Percentiles rank a stretch among this genome's conserved stretches.
Conservation (phyloP, 2,329 filamentous ascomycete species). For the Bretziella fagacearum region DNA sequence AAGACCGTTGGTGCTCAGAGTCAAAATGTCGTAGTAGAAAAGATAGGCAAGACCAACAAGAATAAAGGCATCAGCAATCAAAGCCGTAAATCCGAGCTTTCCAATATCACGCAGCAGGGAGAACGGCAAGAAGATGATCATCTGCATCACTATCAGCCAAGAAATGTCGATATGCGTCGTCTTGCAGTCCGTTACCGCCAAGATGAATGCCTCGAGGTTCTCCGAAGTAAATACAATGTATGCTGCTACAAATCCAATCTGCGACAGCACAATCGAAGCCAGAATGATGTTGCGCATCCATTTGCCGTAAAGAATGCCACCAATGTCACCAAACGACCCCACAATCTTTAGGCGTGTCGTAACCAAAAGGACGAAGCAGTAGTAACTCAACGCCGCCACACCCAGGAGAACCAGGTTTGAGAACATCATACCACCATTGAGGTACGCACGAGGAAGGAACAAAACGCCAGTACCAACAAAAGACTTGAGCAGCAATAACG, state of each 20-base stretch:
- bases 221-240: conserved; percentile 96
- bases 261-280: conserved; percentile 80
- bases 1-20: conserved; percentile 57
- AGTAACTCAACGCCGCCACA: conserved; percentile 79
- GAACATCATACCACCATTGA: conserved; percentile 96
- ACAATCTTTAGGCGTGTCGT: conserved; percentile 69
- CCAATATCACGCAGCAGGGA: conserved; percentile 91
- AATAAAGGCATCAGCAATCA: conserved; percentile 90
- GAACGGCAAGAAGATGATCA: conserved; percentile 86
- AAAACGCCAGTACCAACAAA: conserved; percentile 94
- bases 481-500: conserved; percentile 79
- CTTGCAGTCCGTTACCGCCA: conserved; percentile 77
- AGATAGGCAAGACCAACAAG: conserved; percentile 81
- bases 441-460: conserved; percentile 79
- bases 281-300: conserved; percentile 83
- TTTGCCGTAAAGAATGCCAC: conserved; percentile 75
- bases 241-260: conserved; percentile 84
- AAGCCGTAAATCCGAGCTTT: conserved; percentile 86
- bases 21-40: conserved; percentile 87
- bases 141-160: conserved; percentile 82
- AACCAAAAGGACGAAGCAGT: conserved; percentile 90
- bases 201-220: conserved; percentile 86
- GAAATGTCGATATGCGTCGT: conserved; percentile 71
- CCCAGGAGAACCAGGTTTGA: conserved; percentile 78
- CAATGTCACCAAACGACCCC: conserved; percentile 96